Evolutionary conservation across 176 grass and related monocot species (phyloP).

Genomic region (Phragmites australis): DNA sequence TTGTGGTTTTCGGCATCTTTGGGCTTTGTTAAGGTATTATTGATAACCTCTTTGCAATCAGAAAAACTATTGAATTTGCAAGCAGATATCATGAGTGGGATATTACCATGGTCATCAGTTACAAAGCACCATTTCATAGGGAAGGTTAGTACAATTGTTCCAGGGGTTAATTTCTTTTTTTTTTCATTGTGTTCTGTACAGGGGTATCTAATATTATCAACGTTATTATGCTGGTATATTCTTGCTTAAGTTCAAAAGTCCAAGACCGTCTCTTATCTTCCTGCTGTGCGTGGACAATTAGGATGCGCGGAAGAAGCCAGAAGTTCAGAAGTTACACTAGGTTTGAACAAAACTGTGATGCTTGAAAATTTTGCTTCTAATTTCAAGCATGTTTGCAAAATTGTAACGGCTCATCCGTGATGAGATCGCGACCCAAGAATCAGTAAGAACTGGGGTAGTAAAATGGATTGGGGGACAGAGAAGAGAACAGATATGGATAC

Average conservation of each 20-base stretch:
- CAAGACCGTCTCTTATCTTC: background rate
- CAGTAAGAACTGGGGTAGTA: background rate
- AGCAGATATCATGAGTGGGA: constrained; percentile 69
- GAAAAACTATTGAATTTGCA: constrained; percentile 67
- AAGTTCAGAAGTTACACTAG: background rate
- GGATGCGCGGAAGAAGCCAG: background rate
- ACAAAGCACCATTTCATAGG: constrained; percentile 88
- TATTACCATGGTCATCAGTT: constrained; percentile 71
- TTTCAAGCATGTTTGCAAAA: background rate
- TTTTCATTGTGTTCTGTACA: constrained; percentile 19
- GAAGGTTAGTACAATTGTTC: constrained; percentile 56
- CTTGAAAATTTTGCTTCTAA: constrained; percentile 10
- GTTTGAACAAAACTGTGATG: background rate
- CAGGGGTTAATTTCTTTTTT: constrained; percentile 26
- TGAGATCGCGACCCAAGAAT: background rate
- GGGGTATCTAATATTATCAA: background rate
- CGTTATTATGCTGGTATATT: background rate
- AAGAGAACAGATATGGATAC: background rate
- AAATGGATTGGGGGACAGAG: background rate
- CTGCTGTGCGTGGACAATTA: too few relatives aligned
- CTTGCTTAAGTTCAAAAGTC: background rate
- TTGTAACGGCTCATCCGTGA: background rate
- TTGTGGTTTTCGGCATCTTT: constrained; percentile 63
- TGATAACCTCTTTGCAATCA: constrained; percentile 79
- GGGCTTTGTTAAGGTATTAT: constrained; percentile 94